Evolutionary conservation across 139 green algal species (phyloP), one percentile per base, ranked within the genome.

Genomic region (Eudorina sp.): DNA sequence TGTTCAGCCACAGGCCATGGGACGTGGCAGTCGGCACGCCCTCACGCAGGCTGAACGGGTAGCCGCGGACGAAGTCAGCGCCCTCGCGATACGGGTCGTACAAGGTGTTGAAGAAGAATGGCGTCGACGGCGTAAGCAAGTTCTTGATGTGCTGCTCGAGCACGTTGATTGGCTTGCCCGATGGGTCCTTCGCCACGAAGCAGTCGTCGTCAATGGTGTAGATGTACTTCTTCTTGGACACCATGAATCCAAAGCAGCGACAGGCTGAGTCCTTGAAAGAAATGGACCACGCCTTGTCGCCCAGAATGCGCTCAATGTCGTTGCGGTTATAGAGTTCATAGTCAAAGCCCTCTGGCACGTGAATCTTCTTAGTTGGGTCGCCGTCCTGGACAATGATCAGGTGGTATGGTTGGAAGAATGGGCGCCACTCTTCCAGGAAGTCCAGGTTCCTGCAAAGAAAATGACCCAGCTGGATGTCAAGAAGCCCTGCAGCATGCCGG

Each of bases 131-230:
- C 9, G 93, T 95, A 11, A 97, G 90, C 84, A 99, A 90, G 92
- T 99, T 99, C 43, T 93, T 94, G 85, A 99, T 97, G 94, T 99
- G 97, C 95, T 99, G 97, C 92, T 98, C 89, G 87, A 99, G 89
- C 4, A 97, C 97, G 89, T 99, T 97, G 93, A 99, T 98, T 80
- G 98, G 94, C 88, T 98, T 93, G 79, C 95, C 95, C 36, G 62
- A 91, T 31, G 92, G 92, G 64, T 96, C 95, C 87, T 97, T 97
- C 45, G 96, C 96, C 1, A 97, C 93, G 85, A 99, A 99, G 94
- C 97, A 99, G 93, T 99, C 97, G 89, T 99, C 97, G 84, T 99
- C 97, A 29, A 99, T 99, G 18, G 97, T 99, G 92, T 95, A 99
- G 55, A 99, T 95, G 92, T 99, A 99, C 74, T 94, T 94, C 93